phyloP scores from a whole-genome alignment of 371 early-diverging fungal genomes.

The Mucor circinelloides region DNA sequence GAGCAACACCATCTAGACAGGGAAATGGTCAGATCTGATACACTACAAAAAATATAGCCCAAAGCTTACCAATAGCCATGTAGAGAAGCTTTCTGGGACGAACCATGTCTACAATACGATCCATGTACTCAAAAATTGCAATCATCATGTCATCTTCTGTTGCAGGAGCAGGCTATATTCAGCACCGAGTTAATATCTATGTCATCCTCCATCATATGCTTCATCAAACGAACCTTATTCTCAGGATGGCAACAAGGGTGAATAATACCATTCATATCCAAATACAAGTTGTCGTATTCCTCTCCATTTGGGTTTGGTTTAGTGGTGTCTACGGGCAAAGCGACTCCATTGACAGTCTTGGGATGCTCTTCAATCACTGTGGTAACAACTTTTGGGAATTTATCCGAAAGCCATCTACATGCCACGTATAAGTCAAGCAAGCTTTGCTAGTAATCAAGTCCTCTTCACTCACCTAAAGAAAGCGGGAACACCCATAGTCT shows the following conservation, averaged over 20 bases:
- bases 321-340: conserved; percentile 85
- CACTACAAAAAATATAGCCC: not conserved
- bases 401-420: conserved; percentile 86
- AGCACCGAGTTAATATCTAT: not conserved
- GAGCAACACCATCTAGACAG: conserved; percentile 96
- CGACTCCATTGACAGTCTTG: conserved; percentile 68
- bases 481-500: conserved; percentile 82
- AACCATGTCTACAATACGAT: conserved; percentile 89
- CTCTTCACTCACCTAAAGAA: conserved; percentile 63
- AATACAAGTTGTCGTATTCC: conserved; percentile 96
- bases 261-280: conserved; percentile 99
- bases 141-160: conserved; percentile 96
- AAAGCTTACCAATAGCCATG: conserved; percentile 89
- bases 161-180: conserved; percentile 77
- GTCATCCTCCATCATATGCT: not conserved
- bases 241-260: conserved; percentile 98
- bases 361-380: conserved; percentile 80
- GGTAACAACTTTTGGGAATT: conserved; percentile 92
- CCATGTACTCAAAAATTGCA: conserved; percentile 94
- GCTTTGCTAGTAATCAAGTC: not conserved
- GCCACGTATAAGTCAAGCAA: not conserved
- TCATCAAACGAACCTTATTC: conserved; percentile 58
- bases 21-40: not conserved
- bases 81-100: conserved; percentile 95
- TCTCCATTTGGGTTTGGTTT: conserved; percentile 92